Conservation (phyloP, 2,329 filamentous ascomycete species). For the Aspergillus awamori region DNA sequence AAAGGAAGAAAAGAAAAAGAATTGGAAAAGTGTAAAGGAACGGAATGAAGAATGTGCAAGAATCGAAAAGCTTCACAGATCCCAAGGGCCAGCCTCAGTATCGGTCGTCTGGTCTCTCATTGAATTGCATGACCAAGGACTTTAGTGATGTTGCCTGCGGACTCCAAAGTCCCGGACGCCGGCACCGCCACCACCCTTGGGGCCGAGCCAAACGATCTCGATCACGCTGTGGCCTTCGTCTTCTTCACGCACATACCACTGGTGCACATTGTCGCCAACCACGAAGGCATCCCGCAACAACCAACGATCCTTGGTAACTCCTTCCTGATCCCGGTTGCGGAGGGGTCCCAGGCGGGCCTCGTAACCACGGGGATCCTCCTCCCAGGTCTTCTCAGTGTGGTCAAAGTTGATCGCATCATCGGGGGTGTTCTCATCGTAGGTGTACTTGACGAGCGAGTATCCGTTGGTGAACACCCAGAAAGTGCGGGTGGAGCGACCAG, state of each 20-base stretch:
- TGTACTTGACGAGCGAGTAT: constrained; percentile 48
- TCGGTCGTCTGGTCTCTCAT: constrained; percentile 26
- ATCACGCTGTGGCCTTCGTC: constrained; percentile 46
- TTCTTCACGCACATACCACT: constrained; percentile 46
- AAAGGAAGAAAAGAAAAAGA: constrained; percentile 14
- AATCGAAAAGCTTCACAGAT: constrained; percentile 33
- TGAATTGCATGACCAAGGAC: constrained; percentile 17
- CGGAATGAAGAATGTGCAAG: constrained; percentile 39
- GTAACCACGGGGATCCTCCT: constrained; percentile 46
- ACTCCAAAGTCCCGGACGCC: constrained; percentile 36
- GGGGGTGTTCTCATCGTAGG: constrained; percentile 38
- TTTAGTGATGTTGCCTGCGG: constrained; percentile 32
- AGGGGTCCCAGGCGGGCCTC: constrained; percentile 45
- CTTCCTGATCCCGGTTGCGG: constrained; percentile 42
- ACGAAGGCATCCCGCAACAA: constrained; percentile 42
- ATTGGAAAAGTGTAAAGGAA: constrained; percentile 17
- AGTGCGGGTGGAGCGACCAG: constrained; percentile 39
- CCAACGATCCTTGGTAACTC: constrained; percentile 47
- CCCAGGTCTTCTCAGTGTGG: constrained; percentile 49
- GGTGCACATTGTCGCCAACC: constrained; percentile 48
- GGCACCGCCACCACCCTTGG: constrained; percentile 41
- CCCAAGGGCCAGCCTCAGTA: constrained; percentile 41
- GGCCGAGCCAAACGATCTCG: constrained; percentile 49
- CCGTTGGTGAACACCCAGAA: constrained; percentile 51
- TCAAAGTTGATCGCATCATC: constrained; percentile 48